Evolutionary conservation across 73 alveolate species (phyloP), one percentile per base, ranked within the genome.

Genomic region (Symbiodinium pilosum): DNA sequence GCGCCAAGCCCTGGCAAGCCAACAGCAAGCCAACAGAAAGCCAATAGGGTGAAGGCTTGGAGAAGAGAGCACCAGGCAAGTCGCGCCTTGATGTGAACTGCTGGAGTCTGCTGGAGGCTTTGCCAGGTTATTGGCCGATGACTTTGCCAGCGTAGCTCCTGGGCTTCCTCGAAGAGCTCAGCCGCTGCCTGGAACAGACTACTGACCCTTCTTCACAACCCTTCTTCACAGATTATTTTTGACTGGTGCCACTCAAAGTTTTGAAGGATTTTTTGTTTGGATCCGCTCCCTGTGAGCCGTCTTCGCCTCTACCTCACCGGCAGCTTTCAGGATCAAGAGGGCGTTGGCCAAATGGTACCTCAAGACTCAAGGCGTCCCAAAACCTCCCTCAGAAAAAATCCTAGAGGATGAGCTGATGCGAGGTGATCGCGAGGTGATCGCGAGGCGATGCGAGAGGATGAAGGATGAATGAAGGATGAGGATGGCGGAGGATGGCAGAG

Each of bases 51-150:
- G 64, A 47, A 16, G 64, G n/a, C 26, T 7, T 54, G 73, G 26
- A 0, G 30, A 54, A 6, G 30, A 24, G 71, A 7, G 16, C 7
- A 16, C 6, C 73, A n/a, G 73, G 32, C 26, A 3, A 54, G 73
- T 54, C 73, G 81, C 30, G 38, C 81, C 39, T 18, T 24, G 87
- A 89, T 89, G 71, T 89, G 95, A 26, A 89, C 95, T 28, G 95
- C 95, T 1, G 95, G 95, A 2, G 95, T 89, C 40, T 89, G 95
- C 95, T 89, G 75, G 41, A 89, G 42, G 87, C 95, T 40, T 9
- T 89, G 87, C 95, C 95, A 64, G 81, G 81, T 64, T 34, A 64
- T 64, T 4, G 81, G 81, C 39, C 81, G 41, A 32, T 64, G 32
- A 32, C 81, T 38, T 3, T 64, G 81, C 41, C 81, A 64, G 38